Evolutionary conservation across 352 stramenopile species (phyloP), one percentile per base, ranked within the genome.

Genomic region (Globisporangium paddicum): DNA sequence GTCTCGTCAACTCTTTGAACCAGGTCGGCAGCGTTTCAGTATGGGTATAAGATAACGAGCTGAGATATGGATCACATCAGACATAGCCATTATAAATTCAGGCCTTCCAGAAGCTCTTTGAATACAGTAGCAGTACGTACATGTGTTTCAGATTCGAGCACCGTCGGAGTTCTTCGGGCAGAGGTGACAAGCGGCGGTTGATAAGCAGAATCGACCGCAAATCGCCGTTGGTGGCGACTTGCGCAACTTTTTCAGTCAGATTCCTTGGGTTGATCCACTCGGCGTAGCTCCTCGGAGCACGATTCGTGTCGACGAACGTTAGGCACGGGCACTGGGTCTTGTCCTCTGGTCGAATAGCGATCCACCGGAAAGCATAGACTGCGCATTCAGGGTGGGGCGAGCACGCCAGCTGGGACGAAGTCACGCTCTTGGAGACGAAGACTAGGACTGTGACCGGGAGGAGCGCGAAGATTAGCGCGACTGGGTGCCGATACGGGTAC

Each of bases 241-340:
- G 45, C 4, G 40, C 47, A 3, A 81, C 53, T 21, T 42, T 63
- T 3, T 23, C 28, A 1, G 60, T 69, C 16, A 13, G 40, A 37
- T 71, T 58, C 1, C 19, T 47, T 0, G 72, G 69, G 1, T 61
- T 19, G 3, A 53, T 35, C 69, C 67, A 78, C 3, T 59, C 53
- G 5, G 58, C 53, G 40, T 67, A 74, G 47, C 72, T 49, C 0
- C 46, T 44, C n/a, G n/a, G n/a, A n/a, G n/a, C n/a, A n/a, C n/a
- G n/a, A n/a, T n/a, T n/a, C n/a, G n/a, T n/a, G 40, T 73, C 69
- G 11, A 76, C 62, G 13, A 80, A 46, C n/a, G 71, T 48, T 2
- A 62, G 55, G 14, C 72, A 74, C 9, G 72, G 72, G 41, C 72
- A 80, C 26, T 64, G 40, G 2, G 38, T 63, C 19, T 19, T 46